Evolutionary conservation across 1,139 yeast species (phyloP), one percentile per base, ranked within the genome.

Genomic region (Suzukiozyma palmioleophila): DNA sequence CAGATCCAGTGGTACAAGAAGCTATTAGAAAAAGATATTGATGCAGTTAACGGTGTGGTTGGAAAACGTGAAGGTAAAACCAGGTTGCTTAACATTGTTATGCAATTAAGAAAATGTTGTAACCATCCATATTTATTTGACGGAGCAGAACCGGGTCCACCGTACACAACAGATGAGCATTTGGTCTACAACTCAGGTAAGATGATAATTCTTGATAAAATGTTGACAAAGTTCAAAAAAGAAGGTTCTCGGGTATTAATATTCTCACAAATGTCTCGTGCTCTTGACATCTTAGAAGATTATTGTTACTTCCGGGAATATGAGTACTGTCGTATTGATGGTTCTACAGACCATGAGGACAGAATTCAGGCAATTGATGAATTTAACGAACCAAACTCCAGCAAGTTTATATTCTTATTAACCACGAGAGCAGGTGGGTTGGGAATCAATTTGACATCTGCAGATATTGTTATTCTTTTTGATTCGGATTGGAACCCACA

Each of bases 401-500:
- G 81, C 26, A 90, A 90, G 56, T 92, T 90, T 52, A 66, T 92
- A 10, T 92, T 92, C 53, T 64, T 92, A 50, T 70, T 92, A 46
- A 92, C 98, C 0, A 92, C 98, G 0, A 80, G 98, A 61, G 98
- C 98, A n/a, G 98, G 98, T 64, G 98, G 98, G 10, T 70, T 92
- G 43, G 98, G 98, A 56, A 92, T 92, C 54, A 92, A 92, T 56
- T 73, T 92, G 55, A 90, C 97, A 0, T 77, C 88, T 25, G 98
- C 98, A 1, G 97, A 92, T 61, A 79, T 84, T 42, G 98, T 92
- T 41, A 77, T 92, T 8, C 65, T 92, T 28, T 92, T 81, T 55
- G 98, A 92, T 60, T 87, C 96, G 1, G 98, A 92, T 62, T 92
- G 98, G 98, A 92, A 92, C 56, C 98, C 98, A 1, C 98, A 92